Evolutionary conservation across 148 eudicot genomes (phyloP).

Genomic region (Pouteria glomerata): DNA sequence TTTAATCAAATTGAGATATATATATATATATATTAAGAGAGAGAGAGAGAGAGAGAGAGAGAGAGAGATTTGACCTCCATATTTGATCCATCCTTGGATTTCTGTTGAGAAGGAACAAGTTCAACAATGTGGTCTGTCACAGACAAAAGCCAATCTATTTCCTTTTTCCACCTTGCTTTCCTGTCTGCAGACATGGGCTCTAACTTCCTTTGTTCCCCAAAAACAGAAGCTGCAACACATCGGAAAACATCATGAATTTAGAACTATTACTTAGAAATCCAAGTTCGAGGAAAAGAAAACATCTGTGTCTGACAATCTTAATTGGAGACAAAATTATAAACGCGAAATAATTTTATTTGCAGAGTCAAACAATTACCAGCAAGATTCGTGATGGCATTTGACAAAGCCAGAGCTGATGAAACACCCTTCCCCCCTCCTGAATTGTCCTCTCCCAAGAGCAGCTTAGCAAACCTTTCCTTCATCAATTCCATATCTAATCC

Average conservation of each 20-base stretch:
- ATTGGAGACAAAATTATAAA: too few relatives aligned
- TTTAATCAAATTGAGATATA: too few relatives aligned
- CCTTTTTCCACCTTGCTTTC: constrained; percentile 77
- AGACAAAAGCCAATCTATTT: constrained; percentile 74
- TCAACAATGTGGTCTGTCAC: constrained; percentile 89
- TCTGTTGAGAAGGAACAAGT: constrained; percentile 69
- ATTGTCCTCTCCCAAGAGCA: constrained; percentile 71
- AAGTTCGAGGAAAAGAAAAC: too few relatives aligned
- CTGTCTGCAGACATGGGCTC: constrained; percentile 74
- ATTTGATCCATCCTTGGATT: constrained; percentile 54
- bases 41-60: background rate
- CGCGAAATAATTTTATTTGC: too few relatives aligned
- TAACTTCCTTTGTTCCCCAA: constrained; percentile 62
- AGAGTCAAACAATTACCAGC: constrained; percentile 29
- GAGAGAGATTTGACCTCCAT: constrained; percentile 61
- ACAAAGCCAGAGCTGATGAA: constrained; percentile 76
- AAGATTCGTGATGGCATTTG: constrained; percentile 80
- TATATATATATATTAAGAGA: too few relatives aligned
- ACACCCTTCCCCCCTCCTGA: constrained; percentile 85
- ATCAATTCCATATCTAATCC: constrained; percentile 48
- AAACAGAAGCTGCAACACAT: constrained; percentile 61
- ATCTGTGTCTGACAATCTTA: too few relatives aligned
- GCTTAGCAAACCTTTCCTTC: constrained; percentile 72
- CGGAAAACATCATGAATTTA: background rate
- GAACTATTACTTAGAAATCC: too few relatives aligned